Percentiles rank a stretch among this genome's conserved stretches.
Evolutionary conservation across 139 green algal species (phyloP).

Genomic region (Chlamydomonas schloesseri): DNA sequence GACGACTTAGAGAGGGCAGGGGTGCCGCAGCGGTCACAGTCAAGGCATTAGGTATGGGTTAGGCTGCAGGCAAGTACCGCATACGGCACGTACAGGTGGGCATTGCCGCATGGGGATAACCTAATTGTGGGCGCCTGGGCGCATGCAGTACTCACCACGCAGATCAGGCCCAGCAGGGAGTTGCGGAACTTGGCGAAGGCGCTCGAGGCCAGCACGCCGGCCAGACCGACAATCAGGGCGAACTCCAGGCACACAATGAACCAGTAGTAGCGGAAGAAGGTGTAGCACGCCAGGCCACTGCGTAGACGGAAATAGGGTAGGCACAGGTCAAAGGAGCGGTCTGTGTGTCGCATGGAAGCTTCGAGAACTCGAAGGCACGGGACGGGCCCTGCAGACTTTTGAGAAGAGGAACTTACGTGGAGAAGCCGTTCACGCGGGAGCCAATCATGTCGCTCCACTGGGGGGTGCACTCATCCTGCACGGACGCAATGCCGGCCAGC

Average conservation of each 20-base stretch:
- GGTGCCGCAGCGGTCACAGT: no score
- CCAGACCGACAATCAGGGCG: conserved; percentile 17
- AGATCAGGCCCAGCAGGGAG: conserved; percentile 23
- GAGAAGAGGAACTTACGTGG: no score
- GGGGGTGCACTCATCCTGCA: conserved; percentile 5
- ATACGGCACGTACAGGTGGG: no score
- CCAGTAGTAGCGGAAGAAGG: conserved; percentile 42
- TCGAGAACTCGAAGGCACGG: no score
- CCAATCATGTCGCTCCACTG: neutral
- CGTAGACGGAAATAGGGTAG: no score
- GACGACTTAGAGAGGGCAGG: neutral
- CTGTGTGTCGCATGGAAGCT: no score
- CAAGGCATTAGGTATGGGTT: no score
- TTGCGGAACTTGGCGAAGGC: conserved; percentile 11
- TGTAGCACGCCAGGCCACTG: conserved; percentile 5
- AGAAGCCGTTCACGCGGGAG: conserved; percentile 9
- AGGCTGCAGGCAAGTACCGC: no score
- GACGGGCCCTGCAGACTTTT: no score
- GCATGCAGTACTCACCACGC: conserved; percentile 1
- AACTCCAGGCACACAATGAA: conserved; percentile 33
- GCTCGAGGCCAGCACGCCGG: neutral
- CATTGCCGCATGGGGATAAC: no score
- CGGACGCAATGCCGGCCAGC: conserved; percentile 24
- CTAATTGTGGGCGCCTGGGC: no score
- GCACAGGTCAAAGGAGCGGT: no score